Evolutionary conservation across 116 monocot genomes (phyloP).

Genomic region (Phalaenopsis hybrid): DNA sequence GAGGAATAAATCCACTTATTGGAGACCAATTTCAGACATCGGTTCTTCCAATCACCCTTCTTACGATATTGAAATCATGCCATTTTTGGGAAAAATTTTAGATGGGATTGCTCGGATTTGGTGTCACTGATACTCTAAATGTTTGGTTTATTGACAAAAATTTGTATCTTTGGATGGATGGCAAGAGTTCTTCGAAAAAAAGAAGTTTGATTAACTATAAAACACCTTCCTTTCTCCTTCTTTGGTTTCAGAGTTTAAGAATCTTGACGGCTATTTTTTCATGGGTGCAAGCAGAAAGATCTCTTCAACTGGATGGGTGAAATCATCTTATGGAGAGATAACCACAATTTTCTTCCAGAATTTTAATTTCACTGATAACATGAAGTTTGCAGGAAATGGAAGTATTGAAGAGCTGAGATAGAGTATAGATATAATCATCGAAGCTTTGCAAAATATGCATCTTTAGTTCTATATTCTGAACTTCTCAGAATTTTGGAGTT

Average conservation of each 20-base stretch:
- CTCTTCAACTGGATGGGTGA: conserved; percentile 31
- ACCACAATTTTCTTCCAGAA: conserved; percentile 31
- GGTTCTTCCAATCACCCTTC: conserved; percentile 32
- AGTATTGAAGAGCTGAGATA: too few relatives aligned
- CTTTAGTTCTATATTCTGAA: not conserved
- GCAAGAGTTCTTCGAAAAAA: conserved; percentile 15
- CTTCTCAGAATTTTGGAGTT: too few relatives aligned
- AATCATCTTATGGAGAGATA: conserved; percentile 36
- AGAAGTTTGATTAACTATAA: conserved; percentile 22
- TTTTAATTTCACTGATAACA: conserved; percentile 11
- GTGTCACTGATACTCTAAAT: too few relatives aligned
- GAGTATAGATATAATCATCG: conserved; percentile 22
- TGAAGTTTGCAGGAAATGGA: conserved; percentile 20
- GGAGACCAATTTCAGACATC: conserved; percentile 36
- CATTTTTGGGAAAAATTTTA: conserved; percentile 33
- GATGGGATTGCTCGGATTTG: conserved; percentile 3
- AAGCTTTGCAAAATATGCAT: conserved; percentile 15
- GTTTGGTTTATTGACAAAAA: conserved; percentile 37
- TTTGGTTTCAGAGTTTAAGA: conserved; percentile 18
- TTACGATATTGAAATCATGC: conserved; percentile 37
- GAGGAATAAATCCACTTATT: conserved; percentile 20
- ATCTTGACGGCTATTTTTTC: conserved; percentile 28
- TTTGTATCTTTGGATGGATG: conserved; percentile 40
- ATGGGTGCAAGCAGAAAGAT: conserved; percentile 21
- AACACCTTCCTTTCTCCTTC: conserved; percentile 3